These are phyloP conservation scores for Rosa chinensis DNA, from an alignment of 306 rosid species.

Conservation along the genomic window DNA sequence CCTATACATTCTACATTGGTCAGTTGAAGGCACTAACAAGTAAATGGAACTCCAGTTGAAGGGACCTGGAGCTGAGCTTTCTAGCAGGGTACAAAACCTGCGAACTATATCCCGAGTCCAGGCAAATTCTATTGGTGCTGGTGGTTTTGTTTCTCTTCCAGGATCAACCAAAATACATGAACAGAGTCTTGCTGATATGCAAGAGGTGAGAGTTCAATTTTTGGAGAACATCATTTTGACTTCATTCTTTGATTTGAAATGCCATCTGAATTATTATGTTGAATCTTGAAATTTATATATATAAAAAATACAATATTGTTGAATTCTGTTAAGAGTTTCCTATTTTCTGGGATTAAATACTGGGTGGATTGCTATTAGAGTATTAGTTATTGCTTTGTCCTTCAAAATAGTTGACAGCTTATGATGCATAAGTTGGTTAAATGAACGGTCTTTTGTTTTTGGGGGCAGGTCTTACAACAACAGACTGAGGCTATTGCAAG, in stretches of 20 bases:
- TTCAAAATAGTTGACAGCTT: neutral
- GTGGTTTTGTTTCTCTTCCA: slow-evolving; percentile 66
- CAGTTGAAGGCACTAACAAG: slow-evolving; percentile 30
- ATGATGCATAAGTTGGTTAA: neutral
- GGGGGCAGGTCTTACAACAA: slow-evolving; percentile 79
- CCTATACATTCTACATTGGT: neutral
- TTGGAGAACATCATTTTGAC: neutral
- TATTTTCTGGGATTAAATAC: neutral
- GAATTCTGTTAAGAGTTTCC: neutral
- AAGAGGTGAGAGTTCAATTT: slow-evolving; percentile 57
- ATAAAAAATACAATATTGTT: no score
- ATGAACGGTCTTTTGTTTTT: slow-evolving; percentile 4
- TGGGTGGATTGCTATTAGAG: neutral
- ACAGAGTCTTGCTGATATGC: slow-evolving; percentile 82
- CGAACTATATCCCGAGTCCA: slow-evolving; percentile 67
- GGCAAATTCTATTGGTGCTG: slow-evolving; percentile 56
- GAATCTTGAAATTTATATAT: no score
- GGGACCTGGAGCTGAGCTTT: slow-evolving; percentile 88
- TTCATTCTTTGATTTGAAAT: neutral
- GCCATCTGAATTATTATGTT: neutral
- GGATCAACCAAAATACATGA: slow-evolving; percentile 85
- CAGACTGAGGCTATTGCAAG: slow-evolving; percentile 93
- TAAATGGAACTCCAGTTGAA: slow-evolving; percentile 60
- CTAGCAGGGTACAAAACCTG: slow-evolving; percentile 88
- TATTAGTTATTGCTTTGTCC: neutral